Evolutionary conservation across 139 green algal genomes (phyloP), one percentile per base, ranked within the genome.

Genomic region (Tetraselmis chui): DNA sequence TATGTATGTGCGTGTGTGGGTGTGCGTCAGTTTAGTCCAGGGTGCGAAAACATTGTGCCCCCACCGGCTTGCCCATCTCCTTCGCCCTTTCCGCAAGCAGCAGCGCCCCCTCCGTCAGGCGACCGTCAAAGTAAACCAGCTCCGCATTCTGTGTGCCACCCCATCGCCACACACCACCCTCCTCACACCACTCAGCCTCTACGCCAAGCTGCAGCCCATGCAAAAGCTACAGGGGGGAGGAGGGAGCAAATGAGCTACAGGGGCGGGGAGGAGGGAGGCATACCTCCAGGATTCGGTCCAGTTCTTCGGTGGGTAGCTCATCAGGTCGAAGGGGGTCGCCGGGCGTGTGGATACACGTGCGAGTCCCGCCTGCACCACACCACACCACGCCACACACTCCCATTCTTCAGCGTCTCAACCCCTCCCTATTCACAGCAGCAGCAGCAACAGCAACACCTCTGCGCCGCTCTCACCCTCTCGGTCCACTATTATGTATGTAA

Each of bases 401-500:
- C n/a, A n/a, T n/a, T n/a, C n/a, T n/a, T n/a, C n/a, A n/a, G n/a
- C n/a, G n/a, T n/a, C n/a, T n/a, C n/a, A n/a, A n/a, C n/a, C n/a
- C n/a, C n/a, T n/a, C n/a, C n/a, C n/a, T n/a, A n/a, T n/a, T n/a
- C 32, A 75, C 30, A 75, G n/a, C 59, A 30, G 2, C 31, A 22
- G 32, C 59, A 79, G 67, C 59, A 80, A 59, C 74, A 27, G 58
- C 24, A 28, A 80, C 23, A 22, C 26, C 27, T 58, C 29, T 23
- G 1, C 25, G 11, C 76, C 25, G 23, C 31, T 88, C 26, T 23
- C 85, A 93, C 94, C 94, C 87, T 86, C 29, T 1, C 89, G 78
- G 83, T 98, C 95, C 0, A 98, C 95, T 75, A 98, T 98, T 84
- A 98, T 98, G 91, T 98, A 98, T 0, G 95, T 98, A 87, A 98